Conservation (phyloP, 2,329 filamentous ascomycete genomes). For the Zasmidium angulare region DNA sequence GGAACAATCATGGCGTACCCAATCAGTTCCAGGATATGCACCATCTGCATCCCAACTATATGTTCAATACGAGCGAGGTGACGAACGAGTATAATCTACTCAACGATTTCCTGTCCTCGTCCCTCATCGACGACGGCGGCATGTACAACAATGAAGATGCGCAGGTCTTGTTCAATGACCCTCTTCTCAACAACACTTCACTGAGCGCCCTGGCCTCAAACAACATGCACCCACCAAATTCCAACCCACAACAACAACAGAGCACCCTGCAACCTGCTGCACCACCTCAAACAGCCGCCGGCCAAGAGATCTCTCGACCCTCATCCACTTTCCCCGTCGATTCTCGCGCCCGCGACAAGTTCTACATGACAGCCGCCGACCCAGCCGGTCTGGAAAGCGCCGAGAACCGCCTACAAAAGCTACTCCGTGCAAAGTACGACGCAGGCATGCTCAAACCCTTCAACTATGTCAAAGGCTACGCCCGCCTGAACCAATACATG, state of each 20-base stretch:
- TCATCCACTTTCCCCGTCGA: conserved; percentile 64
- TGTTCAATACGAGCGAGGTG: conserved; percentile 92
- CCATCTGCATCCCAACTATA: conserved; percentile 88
- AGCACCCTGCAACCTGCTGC: conserved; percentile 27
- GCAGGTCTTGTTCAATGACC: conserved; percentile 60
- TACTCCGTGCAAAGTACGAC: conserved; percentile 93
- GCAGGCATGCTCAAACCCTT: conserved; percentile 93
- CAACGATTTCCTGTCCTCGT: conserved; percentile 93
- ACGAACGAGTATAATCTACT: conserved; percentile 95
- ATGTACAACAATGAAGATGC: conserved; percentile 45
- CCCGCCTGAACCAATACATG: conserved; percentile 85
- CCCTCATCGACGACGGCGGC: conserved; percentile 70
- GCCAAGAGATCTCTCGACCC: conserved; percentile 61
- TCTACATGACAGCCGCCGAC: conserved; percentile 95
- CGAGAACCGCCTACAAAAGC: conserved; percentile 91
- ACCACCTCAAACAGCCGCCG: conserved; percentile 38
- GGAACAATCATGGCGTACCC: conserved; percentile 72
- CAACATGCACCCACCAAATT: conserved; percentile 28
- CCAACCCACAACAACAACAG: conserved; percentile 26
- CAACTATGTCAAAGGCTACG: conserved; percentile 97
- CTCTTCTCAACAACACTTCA: conserved; percentile 47
- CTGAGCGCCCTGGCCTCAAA: conserved; percentile 48
- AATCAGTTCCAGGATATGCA: conserved; percentile 94
- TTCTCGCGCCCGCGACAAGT: conserved; percentile 70
- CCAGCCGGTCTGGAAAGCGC: conserved; percentile 83